Evolutionary conservation across 495 filamentous ascomycete genomes (phyloP).

Genomic region (Melanomma pulvis-pyrius): DNA sequence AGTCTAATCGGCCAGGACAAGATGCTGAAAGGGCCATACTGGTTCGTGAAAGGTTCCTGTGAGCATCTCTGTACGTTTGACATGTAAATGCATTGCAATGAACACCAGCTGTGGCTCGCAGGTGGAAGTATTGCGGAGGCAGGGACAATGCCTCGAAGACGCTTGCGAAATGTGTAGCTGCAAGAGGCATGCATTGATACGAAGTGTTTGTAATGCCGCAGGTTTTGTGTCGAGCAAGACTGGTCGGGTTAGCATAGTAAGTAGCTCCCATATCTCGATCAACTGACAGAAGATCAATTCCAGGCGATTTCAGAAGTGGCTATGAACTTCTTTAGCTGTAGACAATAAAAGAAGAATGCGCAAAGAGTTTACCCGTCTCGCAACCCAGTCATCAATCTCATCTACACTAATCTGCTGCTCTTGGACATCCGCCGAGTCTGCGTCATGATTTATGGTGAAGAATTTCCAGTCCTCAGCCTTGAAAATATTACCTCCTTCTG

Average conservation of each 20-base stretch:
- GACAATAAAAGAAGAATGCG: neutral
- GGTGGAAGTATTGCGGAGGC: conserved; percentile 1
- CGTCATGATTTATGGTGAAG: conserved; percentile 1
- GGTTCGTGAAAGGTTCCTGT: neutral
- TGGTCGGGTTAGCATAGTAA: neutral
- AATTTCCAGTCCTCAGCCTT: conserved; percentile 15
- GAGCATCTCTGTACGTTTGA: neutral
- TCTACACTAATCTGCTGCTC: neutral
- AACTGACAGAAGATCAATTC: conserved; percentile 14
- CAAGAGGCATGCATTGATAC: conserved; percentile 3
- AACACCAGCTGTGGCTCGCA: neutral
- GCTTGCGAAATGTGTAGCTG: neutral
- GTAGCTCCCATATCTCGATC: neutral
- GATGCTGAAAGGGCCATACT: neutral
- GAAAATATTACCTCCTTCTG: neutral
- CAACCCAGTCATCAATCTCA: conserved; percentile 13
- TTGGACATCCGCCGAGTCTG: neutral
- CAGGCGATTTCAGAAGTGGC: neutral
- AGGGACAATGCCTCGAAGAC: neutral
- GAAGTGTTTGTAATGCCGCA: neutral
- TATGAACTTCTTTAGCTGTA: neutral
- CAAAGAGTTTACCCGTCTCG: neutral
- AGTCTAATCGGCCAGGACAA: neutral
- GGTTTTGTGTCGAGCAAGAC: neutral
- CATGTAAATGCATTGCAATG: neutral